These are phyloP conservation scores for Cucumis hystrix DNA, from an alignment of 306 rosid species.

Conservation along the genomic window DNA sequence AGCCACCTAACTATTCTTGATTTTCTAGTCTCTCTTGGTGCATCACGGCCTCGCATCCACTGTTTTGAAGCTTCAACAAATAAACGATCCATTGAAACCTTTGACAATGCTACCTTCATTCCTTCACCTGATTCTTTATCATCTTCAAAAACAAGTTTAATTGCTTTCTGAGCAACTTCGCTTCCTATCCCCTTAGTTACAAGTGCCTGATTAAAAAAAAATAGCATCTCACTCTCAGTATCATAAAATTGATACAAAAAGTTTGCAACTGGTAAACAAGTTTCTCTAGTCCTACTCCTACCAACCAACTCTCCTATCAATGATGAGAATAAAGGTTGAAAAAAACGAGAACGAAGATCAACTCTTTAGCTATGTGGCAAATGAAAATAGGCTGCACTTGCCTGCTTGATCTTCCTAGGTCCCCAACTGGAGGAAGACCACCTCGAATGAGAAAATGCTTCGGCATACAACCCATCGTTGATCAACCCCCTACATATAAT, in stretches of 20 bases:
- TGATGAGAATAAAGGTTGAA: background rate
- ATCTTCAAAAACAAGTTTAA: conserved; percentile 47
- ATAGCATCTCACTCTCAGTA: conserved; percentile 9
- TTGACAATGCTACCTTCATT: conserved; percentile 25
- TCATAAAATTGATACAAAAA: background rate
- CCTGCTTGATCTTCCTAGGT: conserved; percentile 73
- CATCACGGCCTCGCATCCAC: conserved; percentile 55
- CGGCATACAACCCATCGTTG: conserved; percentile 45
- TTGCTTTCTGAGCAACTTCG: conserved; percentile 57
- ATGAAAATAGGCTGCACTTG: conserved; percentile 12
- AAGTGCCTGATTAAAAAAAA: conserved; percentile 54
- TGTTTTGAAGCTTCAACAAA: conserved; percentile 70
- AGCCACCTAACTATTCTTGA: conserved; percentile 67
- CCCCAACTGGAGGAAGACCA: conserved; percentile 96
- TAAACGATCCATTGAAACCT: conserved; percentile 46
- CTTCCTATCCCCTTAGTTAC: conserved; percentile 66
- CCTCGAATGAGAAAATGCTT: conserved; percentile 63
- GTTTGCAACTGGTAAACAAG: background rate
- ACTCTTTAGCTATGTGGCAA: background rate
- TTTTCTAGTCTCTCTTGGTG: conserved; percentile 56
- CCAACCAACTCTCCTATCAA: background rate
- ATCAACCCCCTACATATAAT: conserved; percentile 55
- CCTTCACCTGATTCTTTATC: conserved; percentile 9
- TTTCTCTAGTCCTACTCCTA: conserved; percentile 1
- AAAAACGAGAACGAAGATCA: background rate